Evolutionary conservation across 805 yeast genomes (phyloP).

Genomic region (Nakazawaea ernobii): DNA sequence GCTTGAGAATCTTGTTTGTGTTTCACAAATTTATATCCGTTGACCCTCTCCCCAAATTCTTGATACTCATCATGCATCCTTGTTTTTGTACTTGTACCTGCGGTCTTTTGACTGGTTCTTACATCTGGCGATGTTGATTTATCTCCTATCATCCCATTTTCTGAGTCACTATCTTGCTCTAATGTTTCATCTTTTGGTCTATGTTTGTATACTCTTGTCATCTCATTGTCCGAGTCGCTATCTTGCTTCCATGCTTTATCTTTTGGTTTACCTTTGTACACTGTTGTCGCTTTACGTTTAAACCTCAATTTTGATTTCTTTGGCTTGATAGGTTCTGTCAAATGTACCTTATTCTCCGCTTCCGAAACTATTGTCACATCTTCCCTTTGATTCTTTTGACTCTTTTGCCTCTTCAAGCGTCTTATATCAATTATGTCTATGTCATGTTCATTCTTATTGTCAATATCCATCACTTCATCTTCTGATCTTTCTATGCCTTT

Average conservation of each 20-base stretch:
- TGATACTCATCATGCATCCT: not conserved
- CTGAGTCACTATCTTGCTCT: not conserved
- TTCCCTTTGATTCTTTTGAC: not conserved
- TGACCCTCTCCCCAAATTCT: conserved; percentile 31
- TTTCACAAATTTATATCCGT: conserved; percentile 39
- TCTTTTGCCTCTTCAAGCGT: not conserved
- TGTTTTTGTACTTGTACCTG: not conserved
- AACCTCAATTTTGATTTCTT: not conserved
- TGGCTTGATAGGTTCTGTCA: not conserved
- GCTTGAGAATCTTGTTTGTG: conserved; percentile 13
- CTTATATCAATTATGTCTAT: not conserved
- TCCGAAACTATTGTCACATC: not conserved
- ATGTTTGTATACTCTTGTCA: not conserved
- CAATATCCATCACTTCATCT: not conserved
- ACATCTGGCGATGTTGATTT: not conserved
- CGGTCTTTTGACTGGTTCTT: not conserved
- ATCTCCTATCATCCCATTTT: not conserved
- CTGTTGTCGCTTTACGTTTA: not conserved
- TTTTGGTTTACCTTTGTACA: not conserved
- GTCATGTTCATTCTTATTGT: not conserved
- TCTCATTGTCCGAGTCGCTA: not conserved
- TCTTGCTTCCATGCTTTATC: not conserved
- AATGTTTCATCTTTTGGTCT: not conserved
- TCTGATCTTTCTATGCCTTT: not conserved
- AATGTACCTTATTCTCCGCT: conserved; percentile 9